These are phyloP conservation scores for Dipsacomyces acuminosporus DNA, from an alignment of 371 early-diverging fungal species.

Conservation along the genomic window DNA sequence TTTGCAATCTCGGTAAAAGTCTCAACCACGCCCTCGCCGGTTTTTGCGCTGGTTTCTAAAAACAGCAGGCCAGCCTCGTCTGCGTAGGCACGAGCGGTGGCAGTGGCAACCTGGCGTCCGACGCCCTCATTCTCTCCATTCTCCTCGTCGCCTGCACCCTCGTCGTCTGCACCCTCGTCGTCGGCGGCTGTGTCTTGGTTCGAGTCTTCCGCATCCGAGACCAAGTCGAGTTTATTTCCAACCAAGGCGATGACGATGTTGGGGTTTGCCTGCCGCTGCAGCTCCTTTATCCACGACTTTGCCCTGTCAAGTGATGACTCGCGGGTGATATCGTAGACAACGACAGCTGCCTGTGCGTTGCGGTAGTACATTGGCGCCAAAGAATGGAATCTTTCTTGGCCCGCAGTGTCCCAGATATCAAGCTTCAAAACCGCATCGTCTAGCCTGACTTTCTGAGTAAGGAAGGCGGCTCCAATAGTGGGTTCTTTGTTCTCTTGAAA, in stretches of 20 bases:
- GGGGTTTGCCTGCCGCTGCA: constrained; percentile 95
- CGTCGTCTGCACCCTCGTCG: constrained; percentile 4
- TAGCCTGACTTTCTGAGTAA: constrained; percentile 68
- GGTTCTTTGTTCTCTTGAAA: constrained; percentile 97
- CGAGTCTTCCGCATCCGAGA: background rate
- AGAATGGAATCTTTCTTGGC: constrained; percentile 89
- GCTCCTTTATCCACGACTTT: constrained; percentile 98
- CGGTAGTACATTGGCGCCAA: constrained; percentile 99
- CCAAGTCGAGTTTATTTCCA: constrained; percentile 91
- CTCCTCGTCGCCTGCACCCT: constrained; percentile 5
- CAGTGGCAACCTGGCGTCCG: constrained; percentile 63
- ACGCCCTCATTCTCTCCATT: constrained; percentile 12
- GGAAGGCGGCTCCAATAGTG: constrained; percentile 93
- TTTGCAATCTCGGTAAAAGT: constrained; percentile 86
- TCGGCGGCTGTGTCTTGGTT: constrained; percentile 1
- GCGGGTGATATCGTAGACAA: constrained; percentile 97
- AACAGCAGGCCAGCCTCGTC: constrained; percentile 85
- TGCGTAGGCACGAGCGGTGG: constrained; percentile 88
- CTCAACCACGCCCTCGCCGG: constrained; percentile 81
- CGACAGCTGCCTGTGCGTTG: constrained; percentile 94
- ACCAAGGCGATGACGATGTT: constrained; percentile 97
- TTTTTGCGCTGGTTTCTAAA: constrained; percentile 92
- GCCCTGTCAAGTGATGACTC: constrained; percentile 91
- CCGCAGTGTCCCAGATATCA: constrained; percentile 96
- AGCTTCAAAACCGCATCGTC: constrained; percentile 79